Conservation (phyloP, 306 rosid genomes). For the Lagenaria siceraria region DNA sequence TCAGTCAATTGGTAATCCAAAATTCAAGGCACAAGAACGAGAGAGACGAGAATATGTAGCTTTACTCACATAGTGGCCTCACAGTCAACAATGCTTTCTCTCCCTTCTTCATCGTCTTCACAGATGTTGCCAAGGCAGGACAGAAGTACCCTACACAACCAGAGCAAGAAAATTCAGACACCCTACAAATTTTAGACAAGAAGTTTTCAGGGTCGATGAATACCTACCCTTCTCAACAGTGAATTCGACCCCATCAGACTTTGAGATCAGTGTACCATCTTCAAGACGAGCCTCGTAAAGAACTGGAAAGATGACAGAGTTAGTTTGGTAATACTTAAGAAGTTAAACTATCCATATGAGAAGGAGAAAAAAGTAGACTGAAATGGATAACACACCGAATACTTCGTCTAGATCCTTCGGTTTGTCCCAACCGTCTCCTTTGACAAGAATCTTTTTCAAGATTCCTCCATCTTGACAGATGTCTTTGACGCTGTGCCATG, state of each 20-base stretch:
- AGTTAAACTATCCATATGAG: background rate
- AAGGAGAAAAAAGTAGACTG: background rate
- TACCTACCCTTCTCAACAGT: conserved; percentile 45
- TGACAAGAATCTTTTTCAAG: conserved; percentile 42
- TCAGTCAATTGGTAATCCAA: too few species aligned
- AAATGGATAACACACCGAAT: conserved; percentile 19
- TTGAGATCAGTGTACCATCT: conserved; percentile 53
- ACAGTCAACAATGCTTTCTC: conserved; percentile 65
- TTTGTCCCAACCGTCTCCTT: conserved; percentile 74
- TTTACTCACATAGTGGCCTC: conserved; percentile 56
- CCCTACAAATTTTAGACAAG: background rate
- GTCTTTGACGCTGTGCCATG: conserved; percentile 75
- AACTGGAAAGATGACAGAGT: conserved; percentile 25
- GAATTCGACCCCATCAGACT: conserved; percentile 73
- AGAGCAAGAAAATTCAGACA: background rate
- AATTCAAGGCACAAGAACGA: background rate
- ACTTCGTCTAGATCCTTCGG: conserved; percentile 70
- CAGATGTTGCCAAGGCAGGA: conserved; percentile 64
- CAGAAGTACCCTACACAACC: conserved; percentile 49
- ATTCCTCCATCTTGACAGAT: conserved; percentile 76
- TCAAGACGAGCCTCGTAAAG: conserved; percentile 61
- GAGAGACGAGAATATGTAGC: background rate
- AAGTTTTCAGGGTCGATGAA: background rate
- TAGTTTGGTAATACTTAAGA: too few species aligned
- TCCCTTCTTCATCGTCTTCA: conserved; percentile 84